A percentile compares a stretch with the other conserved stretches of the same genome.
These are phyloP conservation scores for Fusarium compactum DNA, from an alignment of 2,329 filamentous ascomycete species.

Conservation along the genomic window DNA sequence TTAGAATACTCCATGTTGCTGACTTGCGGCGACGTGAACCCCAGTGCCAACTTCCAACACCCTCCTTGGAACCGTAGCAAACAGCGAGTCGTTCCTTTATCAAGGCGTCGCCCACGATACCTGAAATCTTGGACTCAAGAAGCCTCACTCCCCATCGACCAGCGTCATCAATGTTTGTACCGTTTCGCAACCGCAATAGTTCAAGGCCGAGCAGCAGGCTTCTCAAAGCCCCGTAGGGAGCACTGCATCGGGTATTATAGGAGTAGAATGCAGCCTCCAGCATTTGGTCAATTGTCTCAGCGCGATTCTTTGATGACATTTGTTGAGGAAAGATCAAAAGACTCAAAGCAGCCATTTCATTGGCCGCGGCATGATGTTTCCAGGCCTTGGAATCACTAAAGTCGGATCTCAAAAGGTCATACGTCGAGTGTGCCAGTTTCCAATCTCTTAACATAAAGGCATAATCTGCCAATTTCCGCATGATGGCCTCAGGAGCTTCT, in stretches of 20 bases:
- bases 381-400: slow-evolving; percentile 97
- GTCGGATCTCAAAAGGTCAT: slow-evolving; percentile 88
- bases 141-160: slow-evolving; percentile 85
- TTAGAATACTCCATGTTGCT: slow-evolving; percentile 87
- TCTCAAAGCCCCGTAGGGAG: slow-evolving; percentile 83
- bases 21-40: slow-evolving; percentile 85
- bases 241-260: slow-evolving; percentile 85
- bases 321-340: slow-evolving; percentile 81
- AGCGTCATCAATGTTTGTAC: slow-evolving; percentile 85
- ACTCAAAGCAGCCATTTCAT: slow-evolving; percentile 93
- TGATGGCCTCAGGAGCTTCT: slow-evolving; percentile 86
- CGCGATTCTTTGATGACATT: slow-evolving; percentile 78
- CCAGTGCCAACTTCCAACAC: slow-evolving; percentile 73
- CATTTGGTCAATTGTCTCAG: slow-evolving; percentile 86
- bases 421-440: slow-evolving; percentile 91
- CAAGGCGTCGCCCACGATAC: slow-evolving; percentile 81
- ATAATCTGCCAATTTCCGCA: slow-evolving; percentile 94
- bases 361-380: slow-evolving; percentile 92
- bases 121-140: slow-evolving; percentile 82
- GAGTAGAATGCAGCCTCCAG: slow-evolving; percentile 93
- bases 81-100: slow-evolving; percentile 87
- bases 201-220: slow-evolving; percentile 82
- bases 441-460: slow-evolving; percentile 97
- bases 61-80: slow-evolving; percentile 82
- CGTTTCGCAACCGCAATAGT: slow-evolving; percentile 83